These are phyloP conservation scores for Lenwebbia sp. DNA, from an alignment of 345 rosid species.

Conservation along the genomic window DNA sequence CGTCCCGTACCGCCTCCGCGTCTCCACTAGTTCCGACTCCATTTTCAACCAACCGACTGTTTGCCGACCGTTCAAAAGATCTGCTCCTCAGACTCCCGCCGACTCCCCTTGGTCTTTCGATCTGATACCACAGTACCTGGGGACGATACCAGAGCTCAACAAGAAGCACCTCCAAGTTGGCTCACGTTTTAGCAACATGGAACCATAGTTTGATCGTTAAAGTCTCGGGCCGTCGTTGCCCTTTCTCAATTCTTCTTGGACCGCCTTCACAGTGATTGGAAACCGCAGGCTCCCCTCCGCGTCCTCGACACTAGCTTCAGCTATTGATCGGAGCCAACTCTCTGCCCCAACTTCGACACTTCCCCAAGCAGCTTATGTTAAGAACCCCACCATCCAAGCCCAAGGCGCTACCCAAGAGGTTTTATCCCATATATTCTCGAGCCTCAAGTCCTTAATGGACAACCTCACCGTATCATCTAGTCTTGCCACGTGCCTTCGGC, in stretches of 20 bases:
- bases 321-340: neutral
- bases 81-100: neutral
- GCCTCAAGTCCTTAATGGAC: neutral
- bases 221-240: neutral
- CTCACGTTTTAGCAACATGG: neutral
- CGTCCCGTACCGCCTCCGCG: neutral
- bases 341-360: neutral
- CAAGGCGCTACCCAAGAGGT: neutral
- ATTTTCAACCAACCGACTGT: neutral
- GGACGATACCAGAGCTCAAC: neutral
- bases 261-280: neutral
- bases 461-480: neutral
- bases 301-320: neutral
- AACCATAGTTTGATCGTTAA: neutral
- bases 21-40: neutral
- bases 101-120: fast-evolving
- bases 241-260: neutral
- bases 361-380: neutral
- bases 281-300: neutral
- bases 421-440: neutral
- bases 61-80: neutral
- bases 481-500: neutral
- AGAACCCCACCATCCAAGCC: neutral
- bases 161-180: neutral
- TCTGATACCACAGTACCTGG: neutral